Evolutionary conservation across 1,284 basidiomycete species (phyloP).

Genomic region (Marasmius sp.): DNA sequence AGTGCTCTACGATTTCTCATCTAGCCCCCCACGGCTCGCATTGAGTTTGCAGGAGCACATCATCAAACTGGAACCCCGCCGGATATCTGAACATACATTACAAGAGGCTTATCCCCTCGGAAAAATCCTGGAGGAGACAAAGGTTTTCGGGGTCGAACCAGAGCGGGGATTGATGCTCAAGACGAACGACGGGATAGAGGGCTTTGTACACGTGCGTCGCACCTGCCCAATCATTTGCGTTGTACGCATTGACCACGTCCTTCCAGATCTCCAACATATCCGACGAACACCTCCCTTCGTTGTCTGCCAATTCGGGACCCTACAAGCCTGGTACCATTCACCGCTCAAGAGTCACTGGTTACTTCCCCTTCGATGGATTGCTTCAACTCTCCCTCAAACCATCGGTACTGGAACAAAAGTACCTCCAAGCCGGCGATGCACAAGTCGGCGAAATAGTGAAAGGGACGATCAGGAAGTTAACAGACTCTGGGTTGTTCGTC

Average conservation of each 20-base stretch:
- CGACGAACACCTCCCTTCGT: slow-evolving; percentile 83
- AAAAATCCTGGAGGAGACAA: slow-evolving; percentile 67
- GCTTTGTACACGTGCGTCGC: slow-evolving; percentile 81
- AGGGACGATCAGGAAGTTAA: slow-evolving; percentile 83
- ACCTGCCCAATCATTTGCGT: slow-evolving; percentile 1
- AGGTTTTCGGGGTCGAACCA: slow-evolving; percentile 71
- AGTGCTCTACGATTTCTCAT: slow-evolving; percentile 82
- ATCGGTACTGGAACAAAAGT: slow-evolving; percentile 84
- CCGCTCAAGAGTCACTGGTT: slow-evolving; percentile 87
- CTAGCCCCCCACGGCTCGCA: slow-evolving; percentile 79
- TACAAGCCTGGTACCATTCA: slow-evolving; percentile 84
- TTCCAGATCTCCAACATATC: slow-evolving; percentile 89
- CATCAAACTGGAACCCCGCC: slow-evolving; percentile 49
- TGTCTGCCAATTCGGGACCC: slow-evolving; percentile 68
- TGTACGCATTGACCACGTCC: slow-evolving; percentile 3
- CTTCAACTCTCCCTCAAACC: slow-evolving; percentile 85
- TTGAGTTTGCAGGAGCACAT: slow-evolving; percentile 78
- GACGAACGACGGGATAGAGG: slow-evolving; percentile 63
- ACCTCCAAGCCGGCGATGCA: slow-evolving; percentile 85
- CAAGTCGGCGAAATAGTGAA: slow-evolving; percentile 82
- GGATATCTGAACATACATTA: slow-evolving; percentile 34
- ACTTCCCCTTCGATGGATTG: slow-evolving; percentile 86
- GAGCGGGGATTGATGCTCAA: slow-evolving; percentile 83
- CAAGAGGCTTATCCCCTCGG: slow-evolving; percentile 74
- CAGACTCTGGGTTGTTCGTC: slow-evolving; percentile 80